A percentile compares a stretch with the other conserved stretches of the same genome.
Evolutionary conservation across 768 basidiomycete genomes (phyloP).

Genomic region (Pleurotus tuoliensis): DNA sequence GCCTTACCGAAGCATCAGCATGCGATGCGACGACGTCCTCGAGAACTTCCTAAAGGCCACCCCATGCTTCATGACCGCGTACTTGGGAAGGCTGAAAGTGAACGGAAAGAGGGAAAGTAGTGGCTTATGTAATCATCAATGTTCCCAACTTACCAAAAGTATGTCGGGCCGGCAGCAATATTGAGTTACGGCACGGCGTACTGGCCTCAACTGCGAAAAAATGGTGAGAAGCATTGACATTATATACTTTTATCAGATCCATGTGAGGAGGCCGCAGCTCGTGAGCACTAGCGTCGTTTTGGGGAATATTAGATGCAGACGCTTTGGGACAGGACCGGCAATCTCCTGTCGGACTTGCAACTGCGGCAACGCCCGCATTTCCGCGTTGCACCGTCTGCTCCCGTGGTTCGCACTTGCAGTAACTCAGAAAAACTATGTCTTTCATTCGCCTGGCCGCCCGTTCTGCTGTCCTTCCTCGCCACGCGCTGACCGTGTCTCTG

Average conservation of each 20-base stretch:
- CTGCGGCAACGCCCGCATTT: slow-evolving; percentile 1
- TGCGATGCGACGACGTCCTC: slow-evolving; percentile 87
- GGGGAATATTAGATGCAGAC: not conserved
- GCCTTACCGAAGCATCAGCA: slow-evolving; percentile 85
- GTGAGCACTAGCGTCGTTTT: not conserved
- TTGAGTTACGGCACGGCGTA: too few species aligned
- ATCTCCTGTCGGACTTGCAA: slow-evolving; percentile 4
- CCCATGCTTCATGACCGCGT: slow-evolving; percentile 83
- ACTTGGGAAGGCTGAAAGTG: not conserved
- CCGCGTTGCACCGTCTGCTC: slow-evolving; percentile 3
- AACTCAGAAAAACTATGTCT: slow-evolving; percentile 39
- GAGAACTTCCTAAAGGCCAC: slow-evolving; percentile 90
- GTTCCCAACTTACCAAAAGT: too few species aligned
- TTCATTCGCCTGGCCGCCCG: slow-evolving; percentile 50
- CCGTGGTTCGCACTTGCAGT: not conserved
- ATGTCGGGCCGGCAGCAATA: too few species aligned
- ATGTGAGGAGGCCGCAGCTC: not conserved
- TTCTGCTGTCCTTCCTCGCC: slow-evolving; percentile 37
- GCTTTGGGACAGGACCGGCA: slow-evolving; percentile 1
- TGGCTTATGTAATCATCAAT: not conserved
- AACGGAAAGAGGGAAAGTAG: not conserved
- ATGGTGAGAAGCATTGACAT: not conserved
- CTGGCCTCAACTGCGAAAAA: too few species aligned
- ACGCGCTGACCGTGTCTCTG: slow-evolving; percentile 30
- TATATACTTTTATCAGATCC: not conserved